Evolutionary conservation across 176 grass and related monocot species (phyloP).

Genomic region (Guadua angustifolia): DNA sequence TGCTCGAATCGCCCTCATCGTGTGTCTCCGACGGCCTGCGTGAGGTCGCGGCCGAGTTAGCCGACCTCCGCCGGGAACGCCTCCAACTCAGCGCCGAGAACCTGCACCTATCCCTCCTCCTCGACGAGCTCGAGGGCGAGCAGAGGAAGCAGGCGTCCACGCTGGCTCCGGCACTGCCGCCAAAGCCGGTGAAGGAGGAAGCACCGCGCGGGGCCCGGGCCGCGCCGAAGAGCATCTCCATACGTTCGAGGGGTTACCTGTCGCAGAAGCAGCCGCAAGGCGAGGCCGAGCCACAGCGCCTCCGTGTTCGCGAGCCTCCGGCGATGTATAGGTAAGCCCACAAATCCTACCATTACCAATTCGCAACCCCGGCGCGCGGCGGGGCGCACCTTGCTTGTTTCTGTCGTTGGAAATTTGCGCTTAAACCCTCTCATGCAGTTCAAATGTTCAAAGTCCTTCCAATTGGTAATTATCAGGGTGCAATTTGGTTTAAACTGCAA

Average conservation of each 20-base stretch:
- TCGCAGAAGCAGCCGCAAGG: slow-evolving; percentile 27
- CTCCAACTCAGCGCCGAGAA: slow-evolving; percentile 58
- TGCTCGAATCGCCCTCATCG: slow-evolving; percentile 27
- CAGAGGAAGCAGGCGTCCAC: slow-evolving; percentile 45
- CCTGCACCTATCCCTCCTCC: slow-evolving; percentile 58
- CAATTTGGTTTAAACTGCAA: slow-evolving; percentile 25
- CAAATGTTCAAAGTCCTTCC: slow-evolving; percentile 17
- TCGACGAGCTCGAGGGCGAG: slow-evolving; percentile 54
- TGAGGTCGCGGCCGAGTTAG: slow-evolving; percentile 47
- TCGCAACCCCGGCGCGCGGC: no score
- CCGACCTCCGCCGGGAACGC: slow-evolving; percentile 62
- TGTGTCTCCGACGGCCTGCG: slow-evolving; percentile 44
- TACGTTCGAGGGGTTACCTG: slow-evolving; percentile 59
- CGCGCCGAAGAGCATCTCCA: slow-evolving; percentile 69
- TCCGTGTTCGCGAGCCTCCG: slow-evolving; percentile 47
- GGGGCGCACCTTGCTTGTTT: neutral
- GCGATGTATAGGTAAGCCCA: slow-evolving; percentile 24
- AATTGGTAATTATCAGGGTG: neutral
- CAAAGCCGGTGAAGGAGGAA: slow-evolving; percentile 41
- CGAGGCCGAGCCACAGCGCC: slow-evolving; percentile 49
- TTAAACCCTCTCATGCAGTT: neutral
- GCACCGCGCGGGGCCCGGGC: slow-evolving; percentile 23
- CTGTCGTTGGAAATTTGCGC: slow-evolving; percentile 8
- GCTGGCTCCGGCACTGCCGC: slow-evolving; percentile 24
- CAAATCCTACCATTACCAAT: slow-evolving; percentile 21